phyloP scores from a whole-genome alignment of 75 land plant species.

The Cryptomeria japonica region DNA sequence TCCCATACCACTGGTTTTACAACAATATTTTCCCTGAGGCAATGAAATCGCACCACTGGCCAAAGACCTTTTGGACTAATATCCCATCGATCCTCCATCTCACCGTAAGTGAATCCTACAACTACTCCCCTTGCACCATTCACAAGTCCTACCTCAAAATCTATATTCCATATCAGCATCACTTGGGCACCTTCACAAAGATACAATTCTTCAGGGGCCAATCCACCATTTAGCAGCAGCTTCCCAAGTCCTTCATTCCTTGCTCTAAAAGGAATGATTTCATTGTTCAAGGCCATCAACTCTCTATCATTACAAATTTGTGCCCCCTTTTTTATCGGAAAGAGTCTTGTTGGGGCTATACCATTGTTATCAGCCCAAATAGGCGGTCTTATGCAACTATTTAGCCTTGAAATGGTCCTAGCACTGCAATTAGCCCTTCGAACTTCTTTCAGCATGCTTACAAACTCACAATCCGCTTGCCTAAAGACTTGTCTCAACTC shows the following conservation, averaged over 20 bases:
- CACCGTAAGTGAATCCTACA: slow-evolving; percentile 24
- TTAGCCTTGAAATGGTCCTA: slow-evolving; percentile 23
- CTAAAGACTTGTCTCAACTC: slow-evolving; percentile 66
- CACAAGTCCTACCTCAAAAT: slow-evolving; percentile 49
- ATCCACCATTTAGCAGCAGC: slow-evolving; percentile 33
- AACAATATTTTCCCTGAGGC: slow-evolving; percentile 29
- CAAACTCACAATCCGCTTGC: slow-evolving; percentile 51
- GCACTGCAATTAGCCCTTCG: slow-evolving; percentile 48
- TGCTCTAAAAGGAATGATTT: slow-evolving; percentile 36
- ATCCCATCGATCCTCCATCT: neutral
- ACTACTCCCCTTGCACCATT: slow-evolving; percentile 75
- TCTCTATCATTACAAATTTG: slow-evolving; percentile 42
- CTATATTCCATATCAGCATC: slow-evolving; percentile 67
- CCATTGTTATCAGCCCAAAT: slow-evolving; percentile 7
- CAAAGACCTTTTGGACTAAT: slow-evolving; percentile 25
- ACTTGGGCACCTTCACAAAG: slow-evolving; percentile 75
- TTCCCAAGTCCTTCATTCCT: slow-evolving; percentile 40
- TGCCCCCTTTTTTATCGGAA: slow-evolving; percentile 54
- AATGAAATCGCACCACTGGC: slow-evolving; percentile 63
- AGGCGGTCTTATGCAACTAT: slow-evolving; percentile 1
- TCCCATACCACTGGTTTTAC: neutral
- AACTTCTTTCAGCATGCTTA: slow-evolving; percentile 63
- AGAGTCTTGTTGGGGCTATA: slow-evolving; percentile 36
- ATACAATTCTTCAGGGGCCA: slow-evolving; percentile 41
- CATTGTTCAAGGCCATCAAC: slow-evolving; percentile 36